Percentiles rank a stretch among this genome's conserved stretches.
Conservation (phyloP, 2,329 filamentous ascomycete genomes). For the Talaromyces atroroseus region DNA sequence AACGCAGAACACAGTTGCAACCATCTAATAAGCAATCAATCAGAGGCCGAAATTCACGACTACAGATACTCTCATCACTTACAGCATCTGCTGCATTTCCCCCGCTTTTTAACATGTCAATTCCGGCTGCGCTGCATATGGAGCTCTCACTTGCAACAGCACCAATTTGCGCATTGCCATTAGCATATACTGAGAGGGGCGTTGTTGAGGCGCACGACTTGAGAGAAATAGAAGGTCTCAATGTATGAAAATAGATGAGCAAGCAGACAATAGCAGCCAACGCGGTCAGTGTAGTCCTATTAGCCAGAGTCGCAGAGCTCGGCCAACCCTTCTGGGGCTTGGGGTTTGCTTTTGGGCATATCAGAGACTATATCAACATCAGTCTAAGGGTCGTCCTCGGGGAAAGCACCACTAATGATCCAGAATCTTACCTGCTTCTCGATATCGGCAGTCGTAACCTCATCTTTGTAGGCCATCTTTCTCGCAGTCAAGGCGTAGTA, state of each 20-base stretch:
- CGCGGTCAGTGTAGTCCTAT: not conserved
- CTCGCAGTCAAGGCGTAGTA: not conserved
- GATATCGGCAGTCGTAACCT: not conserved
- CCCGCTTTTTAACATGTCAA: conserved; percentile 55
- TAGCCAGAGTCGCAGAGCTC: not conserved
- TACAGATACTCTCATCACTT: conserved; percentile 18
- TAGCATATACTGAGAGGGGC: not conserved
- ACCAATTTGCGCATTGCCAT: conserved; percentile 36
- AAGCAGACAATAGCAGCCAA: not conserved
- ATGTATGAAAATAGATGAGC: conserved; percentile 1
- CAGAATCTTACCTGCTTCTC: conserved; percentile 11
- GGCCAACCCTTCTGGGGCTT: not conserved
- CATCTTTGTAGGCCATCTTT: not conserved
- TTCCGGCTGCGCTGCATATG: conserved; percentile 65
- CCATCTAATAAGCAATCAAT: conserved; percentile 46
- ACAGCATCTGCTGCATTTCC: conserved; percentile 71
- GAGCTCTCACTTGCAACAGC: conserved; percentile 66
- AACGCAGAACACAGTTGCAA: conserved; percentile 69
- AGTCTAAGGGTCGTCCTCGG: not conserved
- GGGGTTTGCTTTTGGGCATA: not conserved
- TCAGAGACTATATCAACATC: conserved; percentile 1
- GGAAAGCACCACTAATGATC: not conserved
- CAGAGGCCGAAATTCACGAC: not conserved
- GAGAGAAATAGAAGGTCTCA: not conserved
- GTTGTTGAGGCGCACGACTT: not conserved